Percentiles rank a stretch among this genome's conserved stretches.
Evolutionary conservation across 805 yeast species (phyloP).

Genomic region (Priceomyces carsonii): DNA sequence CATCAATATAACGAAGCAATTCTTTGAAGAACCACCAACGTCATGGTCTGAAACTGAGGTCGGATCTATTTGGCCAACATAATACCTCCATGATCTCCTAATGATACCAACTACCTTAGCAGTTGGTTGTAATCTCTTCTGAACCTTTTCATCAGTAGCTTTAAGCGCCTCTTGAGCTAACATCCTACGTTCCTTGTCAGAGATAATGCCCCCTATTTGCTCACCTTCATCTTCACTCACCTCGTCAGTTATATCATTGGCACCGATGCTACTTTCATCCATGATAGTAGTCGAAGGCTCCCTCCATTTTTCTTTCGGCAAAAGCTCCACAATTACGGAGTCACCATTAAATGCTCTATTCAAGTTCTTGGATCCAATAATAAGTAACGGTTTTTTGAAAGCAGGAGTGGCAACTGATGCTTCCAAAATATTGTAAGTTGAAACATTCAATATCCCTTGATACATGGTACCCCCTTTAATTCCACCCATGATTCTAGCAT

Average conservation of each 20-base stretch:
- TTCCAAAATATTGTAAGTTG: conserved; percentile 85
- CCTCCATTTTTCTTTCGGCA: conserved; percentile 87
- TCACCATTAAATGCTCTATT: conserved; percentile 94
- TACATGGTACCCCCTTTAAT: conserved; percentile 80
- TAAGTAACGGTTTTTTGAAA: conserved; percentile 76
- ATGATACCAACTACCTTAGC: conserved; percentile 86
- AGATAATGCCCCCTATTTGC: conserved; percentile 39
- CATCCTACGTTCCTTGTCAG: conserved; percentile 70
- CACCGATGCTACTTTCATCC: conserved; percentile 69
- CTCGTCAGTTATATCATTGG: conserved; percentile 59
- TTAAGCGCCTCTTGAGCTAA: conserved; percentile 75
- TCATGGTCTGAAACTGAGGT: conserved; percentile 59
- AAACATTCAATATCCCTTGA: conserved; percentile 80
- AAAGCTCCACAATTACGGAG: conserved; percentile 82
- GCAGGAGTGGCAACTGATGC: conserved; percentile 74
- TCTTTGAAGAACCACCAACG: conserved; percentile 65
- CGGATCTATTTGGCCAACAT: conserved; percentile 90
- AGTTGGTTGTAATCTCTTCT: conserved; percentile 75
- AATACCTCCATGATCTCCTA: conserved; percentile 92
- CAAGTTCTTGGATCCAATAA: conserved; percentile 79
- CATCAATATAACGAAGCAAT: conserved; percentile 84
- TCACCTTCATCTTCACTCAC: conserved; percentile 33
- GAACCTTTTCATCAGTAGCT: conserved; percentile 49
- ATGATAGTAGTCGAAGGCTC: conserved; percentile 77
- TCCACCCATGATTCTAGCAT: conserved; percentile 88